phyloP scores from a whole-genome alignment of 352 stramenopile genomes.

The Phytophthora pluvialis region DNA sequence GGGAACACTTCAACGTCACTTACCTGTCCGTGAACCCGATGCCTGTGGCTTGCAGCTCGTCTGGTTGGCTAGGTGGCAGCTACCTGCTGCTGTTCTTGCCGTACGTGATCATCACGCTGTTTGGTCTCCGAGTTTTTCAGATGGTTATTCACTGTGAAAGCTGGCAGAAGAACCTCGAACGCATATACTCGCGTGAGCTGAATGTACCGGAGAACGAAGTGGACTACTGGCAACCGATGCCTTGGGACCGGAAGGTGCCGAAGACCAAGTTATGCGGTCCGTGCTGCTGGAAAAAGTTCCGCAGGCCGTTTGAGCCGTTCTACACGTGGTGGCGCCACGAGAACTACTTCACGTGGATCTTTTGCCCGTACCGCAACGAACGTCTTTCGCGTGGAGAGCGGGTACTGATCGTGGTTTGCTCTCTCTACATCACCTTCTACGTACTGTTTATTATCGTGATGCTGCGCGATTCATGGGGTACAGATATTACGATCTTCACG shows the following conservation, averaged over 20 bases:
- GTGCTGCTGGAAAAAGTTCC: conserved; percentile 75
- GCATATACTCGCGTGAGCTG: conserved; percentile 62
- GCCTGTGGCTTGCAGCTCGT: conserved; percentile 57
- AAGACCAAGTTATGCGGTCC: conserved; percentile 66
- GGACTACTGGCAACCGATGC: conserved; percentile 74
- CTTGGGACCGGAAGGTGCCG: conserved; percentile 74
- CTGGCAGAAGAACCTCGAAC: conserved; percentile 66
- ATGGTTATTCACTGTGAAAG: conserved; percentile 64
- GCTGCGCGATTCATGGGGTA: conserved; percentile 49
- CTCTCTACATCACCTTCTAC: conserved; percentile 80
- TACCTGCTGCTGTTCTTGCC: conserved; percentile 69
- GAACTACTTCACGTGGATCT: conserved; percentile 84
- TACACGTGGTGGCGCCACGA: conserved; percentile 81
- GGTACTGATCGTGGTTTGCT: conserved; percentile 71
- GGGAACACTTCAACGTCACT: conserved; percentile 33
- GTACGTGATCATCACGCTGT: conserved; percentile 57
- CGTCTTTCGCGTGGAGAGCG: conserved; percentile 60
- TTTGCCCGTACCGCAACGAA: conserved; percentile 74
- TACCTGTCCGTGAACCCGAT: conserved; percentile 69
- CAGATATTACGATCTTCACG: conserved; percentile 44
- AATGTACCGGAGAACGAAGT: conserved; percentile 66
- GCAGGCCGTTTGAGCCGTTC: conserved; percentile 64
- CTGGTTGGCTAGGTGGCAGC: conserved; percentile 49
- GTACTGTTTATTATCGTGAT: conserved; percentile 74
- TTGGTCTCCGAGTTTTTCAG: conserved; percentile 67